Conservation (phyloP, 163 green algal genomes). For the Prototheca wickerhamii region DNA sequence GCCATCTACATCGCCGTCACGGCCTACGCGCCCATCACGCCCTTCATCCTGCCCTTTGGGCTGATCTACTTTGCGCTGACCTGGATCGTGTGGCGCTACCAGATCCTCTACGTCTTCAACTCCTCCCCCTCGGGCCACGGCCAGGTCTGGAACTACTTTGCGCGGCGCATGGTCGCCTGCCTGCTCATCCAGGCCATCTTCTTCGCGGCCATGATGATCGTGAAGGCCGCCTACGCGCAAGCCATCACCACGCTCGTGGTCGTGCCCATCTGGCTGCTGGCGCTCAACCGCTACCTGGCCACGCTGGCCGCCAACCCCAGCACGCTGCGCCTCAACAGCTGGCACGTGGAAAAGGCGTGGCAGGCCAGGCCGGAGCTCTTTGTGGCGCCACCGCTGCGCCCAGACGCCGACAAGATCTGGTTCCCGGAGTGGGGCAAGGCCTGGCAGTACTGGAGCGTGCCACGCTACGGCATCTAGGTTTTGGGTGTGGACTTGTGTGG, state of each 20-base stretch:
- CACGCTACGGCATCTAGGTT: conserved; percentile 2
- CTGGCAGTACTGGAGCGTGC: conserved; percentile 19
- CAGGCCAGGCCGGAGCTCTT: neutral
- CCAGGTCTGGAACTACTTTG: conserved; percentile 24
- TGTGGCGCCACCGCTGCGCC: neutral
- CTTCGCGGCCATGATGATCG: conserved; percentile 3
- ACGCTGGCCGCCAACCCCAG: neutral
- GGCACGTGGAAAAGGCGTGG: neutral
- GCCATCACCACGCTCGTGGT: conserved; percentile 1
- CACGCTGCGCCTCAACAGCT: neutral
- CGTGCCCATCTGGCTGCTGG: neutral
- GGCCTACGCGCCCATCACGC: conserved; percentile 12
- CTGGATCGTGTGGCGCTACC: conserved; percentile 15
- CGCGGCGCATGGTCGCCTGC: conserved; percentile 16
- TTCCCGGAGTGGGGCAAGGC: conserved; percentile 33
- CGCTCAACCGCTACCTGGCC: neutral
- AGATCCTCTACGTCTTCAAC: conserved; percentile 16
- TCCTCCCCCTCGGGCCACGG: neutral
- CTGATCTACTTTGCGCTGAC: conserved; percentile 9
- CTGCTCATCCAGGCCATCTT: conserved; percentile 16
- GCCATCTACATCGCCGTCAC: conserved; percentile 6
- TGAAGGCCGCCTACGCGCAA: conserved; percentile 28
- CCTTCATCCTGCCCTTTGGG: conserved; percentile 14
- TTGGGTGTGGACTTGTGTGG: neutral
- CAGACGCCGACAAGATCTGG: conserved; percentile 18